Percentiles rank a stretch among this genome's conserved stretches.
Evolutionary conservation across 106 monocot species (phyloP).

Genomic region (Vanilla planifolia): DNA sequence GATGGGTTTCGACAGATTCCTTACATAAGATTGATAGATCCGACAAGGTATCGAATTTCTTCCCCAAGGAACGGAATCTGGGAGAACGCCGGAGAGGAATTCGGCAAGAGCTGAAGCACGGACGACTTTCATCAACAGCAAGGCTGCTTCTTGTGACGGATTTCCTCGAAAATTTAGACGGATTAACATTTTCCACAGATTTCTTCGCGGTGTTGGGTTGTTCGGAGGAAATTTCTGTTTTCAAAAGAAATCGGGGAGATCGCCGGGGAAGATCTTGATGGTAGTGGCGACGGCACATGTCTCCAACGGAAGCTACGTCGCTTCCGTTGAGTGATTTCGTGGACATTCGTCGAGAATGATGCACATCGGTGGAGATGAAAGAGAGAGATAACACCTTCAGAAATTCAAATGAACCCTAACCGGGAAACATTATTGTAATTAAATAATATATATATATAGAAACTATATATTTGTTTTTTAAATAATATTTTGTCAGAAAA

Average conservation of each 20-base stretch:
- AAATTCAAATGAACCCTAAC: no score
- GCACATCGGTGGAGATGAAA: neutral
- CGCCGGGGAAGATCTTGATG: conserved; percentile 6
- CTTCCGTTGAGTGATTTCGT: neutral
- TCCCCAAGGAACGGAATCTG: neutral
- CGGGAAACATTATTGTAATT: no score
- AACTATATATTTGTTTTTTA: no score
- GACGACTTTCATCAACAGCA: no score
- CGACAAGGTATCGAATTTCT: neutral
- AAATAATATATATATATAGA: no score
- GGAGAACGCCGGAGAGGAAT: conserved; percentile 12
- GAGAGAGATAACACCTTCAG: no score
- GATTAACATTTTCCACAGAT: neutral
- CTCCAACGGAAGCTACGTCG: no score
- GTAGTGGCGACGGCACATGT: neutral
- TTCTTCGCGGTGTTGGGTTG: neutral
- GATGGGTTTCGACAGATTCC: conserved; percentile 6
- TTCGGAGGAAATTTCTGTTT: neutral
- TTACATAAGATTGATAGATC: neutral
- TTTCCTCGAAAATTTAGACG: neutral
- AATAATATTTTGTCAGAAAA: no score
- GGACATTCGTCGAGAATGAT: neutral
- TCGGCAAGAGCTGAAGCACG: neutral
- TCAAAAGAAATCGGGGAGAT: conserved; percentile 19
- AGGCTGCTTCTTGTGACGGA: neutral